These are phyloP conservation scores for Sugiyamaella floridensis DNA, from an alignment of 805 yeast genomes.

Conservation along the genomic window DNA sequence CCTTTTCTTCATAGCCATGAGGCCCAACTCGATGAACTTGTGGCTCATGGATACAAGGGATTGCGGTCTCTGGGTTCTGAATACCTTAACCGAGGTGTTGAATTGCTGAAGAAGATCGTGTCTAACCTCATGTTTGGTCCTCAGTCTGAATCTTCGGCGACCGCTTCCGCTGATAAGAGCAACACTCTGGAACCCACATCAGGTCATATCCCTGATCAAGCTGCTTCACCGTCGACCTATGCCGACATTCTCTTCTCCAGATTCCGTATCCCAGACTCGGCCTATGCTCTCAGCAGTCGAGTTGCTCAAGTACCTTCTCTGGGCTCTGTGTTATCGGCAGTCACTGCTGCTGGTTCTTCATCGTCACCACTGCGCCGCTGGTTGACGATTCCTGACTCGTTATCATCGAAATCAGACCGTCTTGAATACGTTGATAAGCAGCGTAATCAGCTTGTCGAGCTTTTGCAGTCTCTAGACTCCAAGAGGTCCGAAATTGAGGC, in stretches of 20 bases:
- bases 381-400: conserved; percentile 11
- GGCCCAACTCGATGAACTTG: conserved; percentile 27
- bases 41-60: conserved; percentile 16
- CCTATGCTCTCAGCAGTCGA: not conserved
- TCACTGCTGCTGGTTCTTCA: not conserved
- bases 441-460: conserved; percentile 17
- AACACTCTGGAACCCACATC: not conserved
- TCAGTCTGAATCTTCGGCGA: not conserved
- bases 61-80: conserved; percentile 17
- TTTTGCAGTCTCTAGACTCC: conserved; percentile 13
- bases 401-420: conserved; percentile 15
- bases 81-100: conserved; percentile 9
- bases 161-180: not conserved
- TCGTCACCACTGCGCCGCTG: not conserved
- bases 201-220: not conserved
- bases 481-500: conserved; percentile 11
- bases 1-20: conserved; percentile 37
- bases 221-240: conserved; percentile 2
- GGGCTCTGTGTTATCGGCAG: not conserved
- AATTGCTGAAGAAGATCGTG: conserved; percentile 4
- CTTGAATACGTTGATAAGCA: conserved; percentile 14
- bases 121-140: conserved; percentile 16
- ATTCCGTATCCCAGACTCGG: conserved; percentile 22
- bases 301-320: conserved; percentile 1
- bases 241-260: conserved; percentile 23